phyloP scores from a whole-genome alignment of 1,284 basidiomycete genomes.

The Puccinia polysora region DNA sequence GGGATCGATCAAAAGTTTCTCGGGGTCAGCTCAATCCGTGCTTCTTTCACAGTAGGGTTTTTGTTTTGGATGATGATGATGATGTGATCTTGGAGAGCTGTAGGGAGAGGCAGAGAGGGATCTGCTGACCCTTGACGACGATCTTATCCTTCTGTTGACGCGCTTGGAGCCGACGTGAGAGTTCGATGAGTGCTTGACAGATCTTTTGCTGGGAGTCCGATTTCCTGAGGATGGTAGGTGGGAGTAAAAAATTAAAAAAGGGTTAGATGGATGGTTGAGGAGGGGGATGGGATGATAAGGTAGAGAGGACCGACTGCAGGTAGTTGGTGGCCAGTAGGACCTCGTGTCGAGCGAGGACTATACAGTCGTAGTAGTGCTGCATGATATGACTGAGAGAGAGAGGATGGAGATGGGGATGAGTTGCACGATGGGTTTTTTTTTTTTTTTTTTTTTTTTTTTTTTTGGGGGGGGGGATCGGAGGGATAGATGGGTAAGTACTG shows the following conservation, averaged over 20 bases:
- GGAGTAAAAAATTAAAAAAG: background rate
- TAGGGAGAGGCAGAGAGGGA: background rate
- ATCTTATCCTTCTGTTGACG: slow-evolving; percentile 57
- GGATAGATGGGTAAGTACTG: background rate
- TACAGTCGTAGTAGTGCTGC: slow-evolving; percentile 48
- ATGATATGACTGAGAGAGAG: slow-evolving; percentile 27
- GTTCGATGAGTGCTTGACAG: slow-evolving; percentile 59
- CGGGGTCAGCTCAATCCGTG: too few species aligned
- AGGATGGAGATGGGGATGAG: background rate
- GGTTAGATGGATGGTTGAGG: background rate
- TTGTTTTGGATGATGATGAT: background rate
- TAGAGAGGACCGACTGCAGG: slow-evolving; percentile 34
- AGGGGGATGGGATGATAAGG: background rate
- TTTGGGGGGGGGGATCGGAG: background rate
- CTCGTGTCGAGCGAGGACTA: slow-evolving; percentile 60
- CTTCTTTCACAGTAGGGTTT: background rate
- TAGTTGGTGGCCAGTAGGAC: slow-evolving; percentile 64
- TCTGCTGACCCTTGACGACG: slow-evolving; percentile 56
- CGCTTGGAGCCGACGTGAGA: slow-evolving; percentile 58
- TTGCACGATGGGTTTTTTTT: background rate
- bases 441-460: background rate
- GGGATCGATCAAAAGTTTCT: too few species aligned
- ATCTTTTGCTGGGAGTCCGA: slow-evolving; percentile 60
- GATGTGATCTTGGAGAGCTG: background rate
- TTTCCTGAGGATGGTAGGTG: slow-evolving; percentile 49